Evolutionary conservation across 768 basidiomycete genomes (phyloP).

Genomic region (Hericium erinaceus): DNA sequence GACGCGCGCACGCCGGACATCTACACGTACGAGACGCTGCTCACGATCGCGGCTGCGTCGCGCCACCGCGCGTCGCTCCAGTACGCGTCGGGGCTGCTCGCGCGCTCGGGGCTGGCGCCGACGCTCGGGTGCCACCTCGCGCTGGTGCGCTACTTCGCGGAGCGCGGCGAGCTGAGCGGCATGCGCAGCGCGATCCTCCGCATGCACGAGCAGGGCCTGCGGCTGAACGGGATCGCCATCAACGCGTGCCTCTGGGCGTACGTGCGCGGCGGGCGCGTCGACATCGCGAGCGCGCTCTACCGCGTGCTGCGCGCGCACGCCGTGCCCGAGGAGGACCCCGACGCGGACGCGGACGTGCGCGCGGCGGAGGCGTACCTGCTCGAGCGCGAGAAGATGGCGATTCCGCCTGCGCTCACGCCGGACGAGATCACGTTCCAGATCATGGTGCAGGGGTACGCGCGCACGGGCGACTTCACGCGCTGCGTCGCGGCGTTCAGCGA

Average conservation of each 20-base stretch:
- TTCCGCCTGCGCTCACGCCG: constrained; percentile 37
- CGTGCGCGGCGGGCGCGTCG: constrained; percentile 39
- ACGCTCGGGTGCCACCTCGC: constrained; percentile 56
- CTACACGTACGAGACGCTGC: constrained; percentile 58
- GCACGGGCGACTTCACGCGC: constrained; percentile 54
- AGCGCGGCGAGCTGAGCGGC: constrained; percentile 36
- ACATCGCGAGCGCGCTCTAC: constrained; percentile 55
- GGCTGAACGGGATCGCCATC: constrained; percentile 54
- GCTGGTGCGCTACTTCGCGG: constrained; percentile 46
- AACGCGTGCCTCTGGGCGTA: constrained; percentile 70
- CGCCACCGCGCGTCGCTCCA: constrained; percentile 34
- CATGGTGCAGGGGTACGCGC: constrained; percentile 62
- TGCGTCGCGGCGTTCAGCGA: constrained; percentile 55
- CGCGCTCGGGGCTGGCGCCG: constrained; percentile 42
- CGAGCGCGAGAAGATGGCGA: constrained; percentile 34
- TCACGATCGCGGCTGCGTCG: constrained; percentile 54
- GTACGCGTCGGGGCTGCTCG: constrained; percentile 28
- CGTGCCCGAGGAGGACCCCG: constrained; percentile 26
- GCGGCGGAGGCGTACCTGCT: constrained; percentile 30
- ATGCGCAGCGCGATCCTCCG: constrained; percentile 46
- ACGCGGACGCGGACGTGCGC: constrained; percentile 27
- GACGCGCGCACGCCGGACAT: constrained; percentile 41
- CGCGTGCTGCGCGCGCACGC: constrained; percentile 49
- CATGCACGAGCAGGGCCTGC: constrained; percentile 41
- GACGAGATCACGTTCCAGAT: constrained; percentile 58